Conservation (phyloP, 306 rosid genomes). For the Vachellia collinsii region DNA sequence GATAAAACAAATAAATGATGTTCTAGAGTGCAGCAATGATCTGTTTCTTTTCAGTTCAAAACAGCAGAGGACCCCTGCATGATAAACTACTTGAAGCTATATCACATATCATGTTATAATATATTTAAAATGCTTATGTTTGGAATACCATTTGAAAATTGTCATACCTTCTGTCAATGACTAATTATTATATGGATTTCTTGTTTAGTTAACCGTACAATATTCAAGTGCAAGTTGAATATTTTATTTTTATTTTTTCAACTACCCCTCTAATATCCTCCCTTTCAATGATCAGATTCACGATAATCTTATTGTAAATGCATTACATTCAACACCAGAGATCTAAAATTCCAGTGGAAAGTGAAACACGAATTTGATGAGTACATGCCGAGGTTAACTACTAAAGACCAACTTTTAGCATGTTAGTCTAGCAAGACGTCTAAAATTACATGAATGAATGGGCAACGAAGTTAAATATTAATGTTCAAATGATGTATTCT, state of each 20-base stretch:
- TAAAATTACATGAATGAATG: conserved; percentile 16
- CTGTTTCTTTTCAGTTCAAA: not conserved
- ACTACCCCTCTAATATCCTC: not conserved
- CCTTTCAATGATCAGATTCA: not conserved
- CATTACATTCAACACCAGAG: not conserved
- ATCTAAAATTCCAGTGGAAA: not conserved
- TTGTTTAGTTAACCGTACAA: not conserved
- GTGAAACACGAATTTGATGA: conserved; percentile 18
- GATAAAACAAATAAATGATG: not conserved
- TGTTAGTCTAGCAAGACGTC: conserved; percentile 20
- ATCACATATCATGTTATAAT: not conserved
- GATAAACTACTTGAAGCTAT: no score
- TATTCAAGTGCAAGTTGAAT: not conserved
- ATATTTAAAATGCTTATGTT: not conserved
- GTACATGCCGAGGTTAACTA: conserved; percentile 7
- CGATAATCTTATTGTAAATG: not conserved
- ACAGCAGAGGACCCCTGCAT: not conserved
- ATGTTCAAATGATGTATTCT: conserved; percentile 56
- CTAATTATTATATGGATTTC: not conserved
- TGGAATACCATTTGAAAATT: not conserved
- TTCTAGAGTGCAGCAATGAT: not conserved
- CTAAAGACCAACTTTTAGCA: conserved; percentile 26
- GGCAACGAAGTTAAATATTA: conserved; percentile 38
- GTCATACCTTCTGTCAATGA: not conserved
- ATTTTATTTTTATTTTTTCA: not conserved